Evolutionary conservation across 2,329 filamentous ascomycete species (phyloP), one percentile per base, ranked within the genome.

Genomic region (Sarocladium oryzae): DNA sequence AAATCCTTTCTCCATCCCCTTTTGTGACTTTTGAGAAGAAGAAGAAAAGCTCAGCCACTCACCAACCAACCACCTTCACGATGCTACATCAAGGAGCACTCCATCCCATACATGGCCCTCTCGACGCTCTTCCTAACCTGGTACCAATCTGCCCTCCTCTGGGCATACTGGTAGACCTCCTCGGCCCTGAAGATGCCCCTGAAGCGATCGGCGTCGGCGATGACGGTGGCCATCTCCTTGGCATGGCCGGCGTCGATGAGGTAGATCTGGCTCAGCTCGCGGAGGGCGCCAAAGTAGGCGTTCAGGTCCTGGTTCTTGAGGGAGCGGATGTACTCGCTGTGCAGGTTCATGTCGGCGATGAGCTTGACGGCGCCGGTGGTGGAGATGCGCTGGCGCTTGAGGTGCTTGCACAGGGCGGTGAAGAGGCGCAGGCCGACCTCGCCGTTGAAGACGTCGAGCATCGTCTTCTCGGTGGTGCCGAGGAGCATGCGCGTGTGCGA

Each of bases 391-490:
- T 97, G 93, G 9, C 92, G 86, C 74, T 99, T 99, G 58, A 99
- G 79, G 69, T 99, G 93, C 71, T 99, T 99, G 77, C 92, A 96
- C 49, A 99, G 76, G 16, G 89, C 87, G 18, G 86, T 84, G 70
- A 97, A 99, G 50, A 99, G 79, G 23, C 93, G 86, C 56, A 96
- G 79, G 1, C 93, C 93, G 23, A 99, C 92, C 71, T 99, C 93
- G 69, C 93, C 89, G 67, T 96, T 96, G 76, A 99, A 99, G 13
- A 99, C 93, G 63, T 99, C 93, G 23, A 99, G 84, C 78, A 96
- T 95, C 55, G 89, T 92, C 74, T 99, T 99, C 66, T 99, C 93
- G 1, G 92, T 97, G 64, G 89, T 95, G 55, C 93, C 93, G 3
- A 88, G 82, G 11, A 99, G 78, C 89, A 99, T 96, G 63, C 80